These are phyloP conservation scores for Kwoniella sp. DNA, from an alignment of 768 basidiomycete genomes.

Conservation along the genomic window DNA sequence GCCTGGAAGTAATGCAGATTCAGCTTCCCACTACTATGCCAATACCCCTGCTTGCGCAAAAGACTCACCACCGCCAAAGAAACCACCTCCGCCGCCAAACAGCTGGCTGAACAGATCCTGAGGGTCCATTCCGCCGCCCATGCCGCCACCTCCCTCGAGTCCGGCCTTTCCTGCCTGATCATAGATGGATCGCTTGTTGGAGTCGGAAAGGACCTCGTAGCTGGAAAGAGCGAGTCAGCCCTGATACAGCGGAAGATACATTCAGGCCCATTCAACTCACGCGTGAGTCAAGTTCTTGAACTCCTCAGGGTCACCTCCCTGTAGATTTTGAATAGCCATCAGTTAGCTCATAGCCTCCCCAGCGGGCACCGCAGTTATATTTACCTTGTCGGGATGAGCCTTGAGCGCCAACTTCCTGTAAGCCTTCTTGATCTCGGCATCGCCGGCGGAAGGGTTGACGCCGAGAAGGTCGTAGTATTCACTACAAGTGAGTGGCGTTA, in stretches of 20 bases:
- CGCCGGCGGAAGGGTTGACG: conserved; percentile 70
- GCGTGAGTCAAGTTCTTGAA: conserved; percentile 81
- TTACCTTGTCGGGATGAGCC: conserved; percentile 31
- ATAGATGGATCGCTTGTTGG: conserved; percentile 57
- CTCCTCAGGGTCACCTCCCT: conserved; percentile 90
- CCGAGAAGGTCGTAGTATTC: conserved; percentile 71
- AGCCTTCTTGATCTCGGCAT: conserved; percentile 77
- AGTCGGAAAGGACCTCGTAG: conserved; percentile 88
- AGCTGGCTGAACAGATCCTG: conserved; percentile 98
- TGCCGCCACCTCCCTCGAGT: conserved; percentile 46
- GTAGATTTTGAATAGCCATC: conserved; percentile 63
- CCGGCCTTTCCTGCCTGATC: conserved; percentile 92
- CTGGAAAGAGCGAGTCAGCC: conserved; percentile 51
- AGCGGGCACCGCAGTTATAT: too few relatives aligned
- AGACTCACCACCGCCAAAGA: conserved; percentile 57
- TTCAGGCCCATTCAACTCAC: conserved; percentile 13
- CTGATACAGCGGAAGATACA: neutral
- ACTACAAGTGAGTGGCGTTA: conserved; percentile 12
- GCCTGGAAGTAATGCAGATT: conserved; percentile 3
- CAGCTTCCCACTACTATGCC: neutral
- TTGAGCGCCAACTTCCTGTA: conserved; percentile 70
- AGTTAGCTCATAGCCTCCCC: too few relatives aligned
- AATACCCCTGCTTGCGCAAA: neutral
- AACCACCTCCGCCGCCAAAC: conserved; percentile 58
- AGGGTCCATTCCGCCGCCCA: conserved; percentile 69